Conservation (phyloP, 768 basidiomycete genomes). For the Asterophora parasitica region DNA sequence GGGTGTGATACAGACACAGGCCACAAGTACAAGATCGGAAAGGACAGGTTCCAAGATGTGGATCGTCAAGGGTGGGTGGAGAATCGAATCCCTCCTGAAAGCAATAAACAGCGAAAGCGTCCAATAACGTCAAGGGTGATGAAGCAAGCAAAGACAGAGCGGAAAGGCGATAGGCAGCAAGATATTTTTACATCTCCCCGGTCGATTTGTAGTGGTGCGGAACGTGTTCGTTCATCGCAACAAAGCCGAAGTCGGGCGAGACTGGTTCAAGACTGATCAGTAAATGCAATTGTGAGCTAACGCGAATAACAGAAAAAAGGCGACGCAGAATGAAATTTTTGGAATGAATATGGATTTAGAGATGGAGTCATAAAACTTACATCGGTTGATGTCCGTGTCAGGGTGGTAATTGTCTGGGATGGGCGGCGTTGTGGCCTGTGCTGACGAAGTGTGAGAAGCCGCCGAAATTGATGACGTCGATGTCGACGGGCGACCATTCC, state of each 20-base stretch:
- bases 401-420: slow-evolving; percentile 61
- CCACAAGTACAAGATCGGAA: slow-evolving; percentile 5
- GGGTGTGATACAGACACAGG: slow-evolving; percentile 14
- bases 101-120: slow-evolving; percentile 15
- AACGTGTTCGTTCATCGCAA: slow-evolving; percentile 75
- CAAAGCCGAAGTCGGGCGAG: slow-evolving; percentile 84
- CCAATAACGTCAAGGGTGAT: slow-evolving; percentile 13
- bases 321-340: slow-evolving; percentile 9
- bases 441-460: slow-evolving; percentile 71
- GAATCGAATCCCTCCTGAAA: slow-evolving; percentile 10
- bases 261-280: slow-evolving; percentile 52
- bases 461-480: slow-evolving; percentile 74
- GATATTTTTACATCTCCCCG: slow-evolving; percentile 40
- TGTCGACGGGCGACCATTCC: slow-evolving; percentile 67
- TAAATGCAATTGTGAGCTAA: slow-evolving; percentile 34
- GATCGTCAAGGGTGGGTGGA: slow-evolving; percentile 18
- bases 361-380: slow-evolving; percentile 45
- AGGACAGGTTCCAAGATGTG: slow-evolving; percentile 29
- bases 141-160: slow-evolving; percentile 10
- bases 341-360: neutral
- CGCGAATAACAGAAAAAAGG: slow-evolving; percentile 18
- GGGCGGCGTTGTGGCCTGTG: slow-evolving; percentile 79
- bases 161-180: slow-evolving; percentile 14
- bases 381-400: slow-evolving; percentile 77
- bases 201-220: slow-evolving; percentile 57